Conservation (phyloP, 805 yeast species). For the Wickerhamiella dianesei region DNA sequence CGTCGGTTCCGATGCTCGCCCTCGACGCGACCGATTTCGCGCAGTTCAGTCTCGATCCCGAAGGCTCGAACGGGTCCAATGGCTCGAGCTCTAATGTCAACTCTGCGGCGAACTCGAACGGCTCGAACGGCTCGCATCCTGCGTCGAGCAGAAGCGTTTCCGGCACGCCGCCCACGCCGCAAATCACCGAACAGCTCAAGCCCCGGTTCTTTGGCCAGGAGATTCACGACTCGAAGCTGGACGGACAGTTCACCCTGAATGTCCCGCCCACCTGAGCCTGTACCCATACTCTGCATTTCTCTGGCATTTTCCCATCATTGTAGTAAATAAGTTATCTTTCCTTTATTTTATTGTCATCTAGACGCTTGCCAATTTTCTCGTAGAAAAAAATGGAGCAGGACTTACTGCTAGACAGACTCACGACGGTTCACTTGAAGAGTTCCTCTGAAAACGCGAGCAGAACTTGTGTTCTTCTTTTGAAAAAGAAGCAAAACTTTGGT, state of each 20-base stretch:
- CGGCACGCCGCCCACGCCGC: slow-evolving; percentile 16
- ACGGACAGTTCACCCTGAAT: no score
- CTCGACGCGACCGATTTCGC: not conserved
- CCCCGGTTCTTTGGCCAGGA: not conserved
- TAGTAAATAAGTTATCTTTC: not conserved
- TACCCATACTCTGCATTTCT: no score
- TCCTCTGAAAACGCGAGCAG: no score
- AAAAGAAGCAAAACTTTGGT: no score
- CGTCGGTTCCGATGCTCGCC: not conserved
- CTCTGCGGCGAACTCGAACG: not conserved
- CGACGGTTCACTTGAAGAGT: no score
- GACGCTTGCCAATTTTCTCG: no score
- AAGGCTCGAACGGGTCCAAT: not conserved
- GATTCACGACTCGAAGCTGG: not conserved
- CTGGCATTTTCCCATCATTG: no score
- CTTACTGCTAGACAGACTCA: no score
- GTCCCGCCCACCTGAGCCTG: no score
- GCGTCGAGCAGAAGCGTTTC: not conserved
- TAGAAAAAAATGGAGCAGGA: no score
- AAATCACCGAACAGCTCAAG: slow-evolving; percentile 3
- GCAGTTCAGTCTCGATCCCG: not conserved
- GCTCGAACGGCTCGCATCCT: not conserved
- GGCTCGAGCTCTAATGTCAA: not conserved
- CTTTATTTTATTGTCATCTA: not conserved
- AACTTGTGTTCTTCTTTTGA: no score